Evolutionary conservation across 1,284 basidiomycete species (phyloP).

Genomic region (Trametes versicolor): DNA sequence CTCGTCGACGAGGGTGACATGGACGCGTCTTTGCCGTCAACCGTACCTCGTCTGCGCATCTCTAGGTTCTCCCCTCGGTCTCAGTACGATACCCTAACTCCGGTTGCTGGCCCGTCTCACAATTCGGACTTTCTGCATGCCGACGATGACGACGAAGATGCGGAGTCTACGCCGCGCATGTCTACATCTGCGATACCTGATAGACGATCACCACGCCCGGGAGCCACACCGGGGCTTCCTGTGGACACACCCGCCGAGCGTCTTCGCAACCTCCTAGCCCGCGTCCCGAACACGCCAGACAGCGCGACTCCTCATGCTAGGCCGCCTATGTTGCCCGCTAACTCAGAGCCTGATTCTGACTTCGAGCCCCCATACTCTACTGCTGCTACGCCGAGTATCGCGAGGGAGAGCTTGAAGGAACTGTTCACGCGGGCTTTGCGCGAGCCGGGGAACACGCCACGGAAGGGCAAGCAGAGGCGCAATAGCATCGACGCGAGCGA

Average conservation of each 20-base stretch:
- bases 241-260: constrained; percentile 59
- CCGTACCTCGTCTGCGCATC: constrained; percentile 37
- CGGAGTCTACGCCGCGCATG: constrained; percentile 60
- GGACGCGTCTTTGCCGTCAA: constrained; percentile 34
- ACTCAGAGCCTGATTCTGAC: constrained; percentile 70
- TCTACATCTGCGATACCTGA: constrained; percentile 42
- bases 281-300: constrained; percentile 46
- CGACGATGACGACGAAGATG: constrained; percentile 52
- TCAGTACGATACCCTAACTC: constrained; percentile 36
- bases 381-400: constrained; percentile 56
- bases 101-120: constrained; percentile 48
- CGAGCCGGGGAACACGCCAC: constrained; percentile 69
- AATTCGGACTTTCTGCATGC: constrained; percentile 44
- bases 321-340: constrained; percentile 45
- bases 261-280: constrained; percentile 64
- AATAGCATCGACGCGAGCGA: constrained; percentile 72
- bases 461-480: constrained; percentile 54
- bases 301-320: constrained; percentile 42
- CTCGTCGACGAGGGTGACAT: constrained; percentile 32
- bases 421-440: constrained; percentile 71
- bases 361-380: constrained; percentile 58
- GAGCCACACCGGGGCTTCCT: constrained; percentile 34
- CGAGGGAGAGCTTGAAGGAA: constrained; percentile 65
- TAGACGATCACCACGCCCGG: constrained; percentile 36
- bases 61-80: constrained; percentile 33